Percentiles rank a stretch among this genome's conserved stretches.
These are phyloP conservation scores for Schrenkiella parvula DNA, from an alignment of 345 rosid genomes.

Conservation along the genomic window DNA sequence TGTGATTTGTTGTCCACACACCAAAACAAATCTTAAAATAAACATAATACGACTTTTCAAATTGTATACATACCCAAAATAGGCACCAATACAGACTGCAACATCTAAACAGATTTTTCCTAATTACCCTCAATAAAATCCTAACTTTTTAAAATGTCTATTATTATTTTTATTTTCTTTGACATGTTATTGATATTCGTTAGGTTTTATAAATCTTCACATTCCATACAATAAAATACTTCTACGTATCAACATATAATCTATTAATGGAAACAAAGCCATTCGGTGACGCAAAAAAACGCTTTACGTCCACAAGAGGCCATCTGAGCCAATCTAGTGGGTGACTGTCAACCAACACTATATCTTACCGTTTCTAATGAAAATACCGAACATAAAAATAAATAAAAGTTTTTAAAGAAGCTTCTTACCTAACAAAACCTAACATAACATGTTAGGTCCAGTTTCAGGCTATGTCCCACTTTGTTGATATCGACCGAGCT, in stretches of 20 bases:
- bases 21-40: conserved; percentile 7
- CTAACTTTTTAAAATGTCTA: background rate
- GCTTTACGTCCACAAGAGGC: conserved; percentile 16
- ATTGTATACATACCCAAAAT: conserved; percentile 3
- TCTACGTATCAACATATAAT: background rate
- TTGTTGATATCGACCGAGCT: conserved; percentile 10
- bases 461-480: conserved; percentile 28
- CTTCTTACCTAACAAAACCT: conserved; percentile 32
- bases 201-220: background rate
- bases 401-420: background rate
- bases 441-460: conserved; percentile 21
- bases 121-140: background rate
- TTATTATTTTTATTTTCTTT: background rate
- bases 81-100: background rate
- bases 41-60: background rate
- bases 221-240: background rate
- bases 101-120: background rate
- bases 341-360: conserved; percentile 5
- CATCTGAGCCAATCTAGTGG: background rate
- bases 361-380: background rate
- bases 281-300: conserved; percentile 3
- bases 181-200: background rate
- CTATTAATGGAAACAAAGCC: background rate
- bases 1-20: conserved; percentile 28
- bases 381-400: background rate